These are phyloP conservation scores for Raphanus hybrid DNA, from an alignment of 441 rosid genomes.

Conservation along the genomic window DNA sequence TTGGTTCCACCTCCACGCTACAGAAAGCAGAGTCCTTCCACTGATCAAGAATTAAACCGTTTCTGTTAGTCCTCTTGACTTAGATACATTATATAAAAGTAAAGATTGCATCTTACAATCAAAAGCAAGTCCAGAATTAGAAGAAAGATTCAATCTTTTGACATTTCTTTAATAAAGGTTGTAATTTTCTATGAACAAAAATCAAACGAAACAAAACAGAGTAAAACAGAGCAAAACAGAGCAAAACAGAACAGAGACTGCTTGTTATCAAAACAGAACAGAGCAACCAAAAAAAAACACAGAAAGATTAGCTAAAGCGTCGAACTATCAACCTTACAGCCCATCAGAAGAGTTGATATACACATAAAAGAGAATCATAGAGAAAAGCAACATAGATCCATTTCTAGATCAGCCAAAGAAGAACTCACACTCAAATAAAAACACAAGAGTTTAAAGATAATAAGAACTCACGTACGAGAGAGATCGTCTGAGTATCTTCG, in stretches of 20 bases:
- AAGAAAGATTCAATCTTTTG: conserved; percentile 14
- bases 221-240: not conserved
- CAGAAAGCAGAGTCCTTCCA: conserved; percentile 21
- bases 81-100: not conserved
- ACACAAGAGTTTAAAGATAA: not conserved
- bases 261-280: not conserved
- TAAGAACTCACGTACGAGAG: conserved; percentile 16
- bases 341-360: not conserved
- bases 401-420: conserved; percentile 5
- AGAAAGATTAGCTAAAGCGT: not conserved
- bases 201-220: not conserved
- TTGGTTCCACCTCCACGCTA: conserved; percentile 24
- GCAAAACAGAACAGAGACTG: not conserved
- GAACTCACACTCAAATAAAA: not conserved
- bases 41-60: conserved; percentile 18
- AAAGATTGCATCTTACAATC: conserved; percentile 9
- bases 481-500: conserved; percentile 19
- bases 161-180: not conserved
- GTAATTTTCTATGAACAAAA: not conserved
- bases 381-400: conserved; percentile 22
- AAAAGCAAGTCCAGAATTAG: conserved; percentile 16
- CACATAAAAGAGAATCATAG: not conserved
- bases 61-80: conserved; percentile 16
- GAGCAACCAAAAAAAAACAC: not conserved
- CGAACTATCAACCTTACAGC: not conserved